These are phyloP conservation scores for Aquilaria sinensis DNA, from an alignment of 345 rosid genomes.

Conservation along the genomic window DNA sequence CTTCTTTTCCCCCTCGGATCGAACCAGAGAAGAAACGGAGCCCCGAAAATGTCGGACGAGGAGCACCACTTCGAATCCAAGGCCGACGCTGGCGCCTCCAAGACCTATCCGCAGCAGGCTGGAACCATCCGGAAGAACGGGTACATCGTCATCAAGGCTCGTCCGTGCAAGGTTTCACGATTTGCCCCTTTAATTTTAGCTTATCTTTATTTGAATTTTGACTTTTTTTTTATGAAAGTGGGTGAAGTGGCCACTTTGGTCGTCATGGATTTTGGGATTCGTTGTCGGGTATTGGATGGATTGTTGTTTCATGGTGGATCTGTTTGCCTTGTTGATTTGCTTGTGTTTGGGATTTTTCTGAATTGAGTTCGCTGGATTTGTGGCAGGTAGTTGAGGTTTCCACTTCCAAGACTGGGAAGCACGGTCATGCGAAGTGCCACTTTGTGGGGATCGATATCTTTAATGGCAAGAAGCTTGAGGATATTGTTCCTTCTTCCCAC, in stretches of 20 bases:
- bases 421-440: slow-evolving; percentile 78
- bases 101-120: slow-evolving; percentile 17
- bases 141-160: slow-evolving; percentile 14
- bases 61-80: slow-evolving; percentile 15
- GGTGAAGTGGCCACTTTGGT: too few relatives aligned
- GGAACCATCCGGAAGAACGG: slow-evolving; percentile 17
- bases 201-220: not conserved
- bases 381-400: slow-evolving; percentile 24
- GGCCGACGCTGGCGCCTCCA: slow-evolving; percentile 18
- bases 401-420: slow-evolving; percentile 74
- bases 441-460: slow-evolving; percentile 69
- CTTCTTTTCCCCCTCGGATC: not conserved
- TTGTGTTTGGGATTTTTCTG: not conserved
- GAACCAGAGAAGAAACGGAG: not conserved
- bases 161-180: slow-evolving; percentile 14
- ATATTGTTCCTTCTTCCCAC: slow-evolving; percentile 78
- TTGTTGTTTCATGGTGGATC: not conserved
- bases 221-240: slow-evolving; percentile 13
- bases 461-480: slow-evolving; percentile 63
- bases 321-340: not conserved
- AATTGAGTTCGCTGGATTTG: slow-evolving; percentile 1
- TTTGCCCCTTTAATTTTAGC: not conserved
- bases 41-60: slow-evolving; percentile 15
- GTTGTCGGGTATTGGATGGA: too few relatives aligned
- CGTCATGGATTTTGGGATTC: too few relatives aligned